A percentile compares a stretch with the other conserved stretches of the same genome.
Evolutionary conservation across 2,329 filamentous ascomycete genomes (phyloP).

Genomic region (Penicillium sp.): DNA sequence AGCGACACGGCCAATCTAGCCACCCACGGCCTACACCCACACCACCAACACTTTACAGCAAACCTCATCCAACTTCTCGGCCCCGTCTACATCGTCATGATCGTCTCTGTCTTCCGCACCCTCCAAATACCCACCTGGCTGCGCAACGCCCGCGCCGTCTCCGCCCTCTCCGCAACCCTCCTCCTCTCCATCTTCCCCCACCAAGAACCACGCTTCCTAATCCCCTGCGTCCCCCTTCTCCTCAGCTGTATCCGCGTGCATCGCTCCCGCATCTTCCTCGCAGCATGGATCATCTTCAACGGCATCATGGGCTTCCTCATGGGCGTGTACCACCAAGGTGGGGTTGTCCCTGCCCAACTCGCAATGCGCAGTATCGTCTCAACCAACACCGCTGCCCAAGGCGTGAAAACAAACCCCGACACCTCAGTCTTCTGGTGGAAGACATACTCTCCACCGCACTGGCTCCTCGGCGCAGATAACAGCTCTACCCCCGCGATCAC

Average conservation of each 20-base stretch:
- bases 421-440: slow-evolving; percentile 58
- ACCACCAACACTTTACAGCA: slow-evolving; percentile 73
- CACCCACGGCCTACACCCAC: slow-evolving; percentile 75
- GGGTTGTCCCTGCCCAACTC: slow-evolving; percentile 55
- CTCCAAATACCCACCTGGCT: slow-evolving; percentile 37
- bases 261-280: slow-evolving; percentile 46
- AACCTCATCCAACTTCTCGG: slow-evolving; percentile 75
- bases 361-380: slow-evolving; percentile 47
- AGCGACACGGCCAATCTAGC: slow-evolving; percentile 70
- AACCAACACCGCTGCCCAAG: slow-evolving; percentile 28
- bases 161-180: slow-evolving; percentile 49
- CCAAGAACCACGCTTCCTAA: slow-evolving; percentile 58
- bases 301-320: slow-evolving; percentile 52
- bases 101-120: slow-evolving; percentile 53
- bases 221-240: slow-evolving; percentile 56
- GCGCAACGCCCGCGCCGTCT: slow-evolving; percentile 47
- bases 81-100: slow-evolving; percentile 63
- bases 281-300: slow-evolving; percentile 55
- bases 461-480: slow-evolving; percentile 51
- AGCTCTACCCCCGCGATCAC: slow-evolving; percentile 38
- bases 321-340: slow-evolving; percentile 59
- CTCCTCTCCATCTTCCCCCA: slow-evolving; percentile 54
- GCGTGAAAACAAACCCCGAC: slow-evolving; percentile 29
- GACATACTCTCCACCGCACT: slow-evolving; percentile 57
- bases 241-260: slow-evolving; percentile 53